Evolutionary conservation across 2,329 filamentous ascomycete genomes (phyloP).

Genomic region (Mariannaea elegans): DNA sequence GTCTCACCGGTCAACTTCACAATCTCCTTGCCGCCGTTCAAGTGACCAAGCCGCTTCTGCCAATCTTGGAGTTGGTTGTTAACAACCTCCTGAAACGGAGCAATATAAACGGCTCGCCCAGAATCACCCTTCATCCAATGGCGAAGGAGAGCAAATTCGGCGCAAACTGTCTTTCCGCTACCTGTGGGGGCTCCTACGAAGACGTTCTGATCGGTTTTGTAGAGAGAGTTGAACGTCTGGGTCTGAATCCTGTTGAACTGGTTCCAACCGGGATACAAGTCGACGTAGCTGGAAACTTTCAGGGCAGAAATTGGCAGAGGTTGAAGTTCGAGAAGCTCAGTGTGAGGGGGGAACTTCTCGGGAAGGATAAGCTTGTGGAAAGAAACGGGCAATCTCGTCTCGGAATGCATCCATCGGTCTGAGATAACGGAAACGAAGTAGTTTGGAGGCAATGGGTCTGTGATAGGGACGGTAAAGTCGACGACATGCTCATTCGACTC

Average conservation of each 20-base stretch:
- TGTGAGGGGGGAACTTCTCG: slow-evolving; percentile 95
- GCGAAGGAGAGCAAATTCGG: slow-evolving; percentile 89
- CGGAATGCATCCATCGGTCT: slow-evolving; percentile 98
- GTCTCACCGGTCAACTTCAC: slow-evolving; percentile 95
- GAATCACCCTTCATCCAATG: slow-evolving; percentile 73
- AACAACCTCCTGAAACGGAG: slow-evolving; percentile 92
- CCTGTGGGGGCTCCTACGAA: slow-evolving; percentile 93
- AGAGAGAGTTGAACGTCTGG: slow-evolving; percentile 94
- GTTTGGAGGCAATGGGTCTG: slow-evolving; percentile 97
- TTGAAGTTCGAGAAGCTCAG: slow-evolving; percentile 89
- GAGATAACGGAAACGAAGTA: slow-evolving; percentile 97
- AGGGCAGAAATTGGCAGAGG: slow-evolving; percentile 88
- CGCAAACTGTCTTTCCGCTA: slow-evolving; percentile 96
- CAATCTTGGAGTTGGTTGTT: slow-evolving; percentile 85
- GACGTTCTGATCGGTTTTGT: slow-evolving; percentile 90
- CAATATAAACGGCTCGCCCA: slow-evolving; percentile 90
- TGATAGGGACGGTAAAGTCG: slow-evolving; percentile 95
- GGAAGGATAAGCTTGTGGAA: slow-evolving; percentile 96
- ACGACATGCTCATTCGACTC: slow-evolving; percentile 94
- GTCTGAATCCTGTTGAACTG: slow-evolving; percentile 98
- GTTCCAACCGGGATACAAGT: slow-evolving; percentile 83
- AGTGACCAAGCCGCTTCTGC: slow-evolving; percentile 76
- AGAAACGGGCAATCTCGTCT: slow-evolving; percentile 90
- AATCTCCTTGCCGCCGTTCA: slow-evolving; percentile 87
- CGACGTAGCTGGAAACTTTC: slow-evolving; percentile 83